Conservation (phyloP, 805 yeast genomes). For the Torulaspora microellipsoides region DNA sequence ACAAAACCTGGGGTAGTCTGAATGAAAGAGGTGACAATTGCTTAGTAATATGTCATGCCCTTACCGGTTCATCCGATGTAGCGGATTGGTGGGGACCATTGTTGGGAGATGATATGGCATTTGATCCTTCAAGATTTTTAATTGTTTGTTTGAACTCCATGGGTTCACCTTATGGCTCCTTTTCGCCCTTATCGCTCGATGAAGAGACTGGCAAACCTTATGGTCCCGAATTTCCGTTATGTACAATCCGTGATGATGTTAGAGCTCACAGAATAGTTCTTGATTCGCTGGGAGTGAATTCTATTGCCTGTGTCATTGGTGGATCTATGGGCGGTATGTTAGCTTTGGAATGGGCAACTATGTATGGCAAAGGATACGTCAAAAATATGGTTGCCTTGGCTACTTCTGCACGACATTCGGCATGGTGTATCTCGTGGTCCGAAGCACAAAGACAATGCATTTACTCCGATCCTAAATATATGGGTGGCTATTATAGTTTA, state of each 20-base stretch:
- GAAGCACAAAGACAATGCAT: conserved; percentile 97
- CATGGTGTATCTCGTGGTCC: conserved; percentile 99
- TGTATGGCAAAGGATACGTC: conserved; percentile 66
- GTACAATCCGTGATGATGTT: conserved; percentile 91
- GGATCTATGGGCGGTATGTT: conserved; percentile 99
- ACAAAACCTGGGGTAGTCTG: conserved; percentile 90
- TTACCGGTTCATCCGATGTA: conserved; percentile 93
- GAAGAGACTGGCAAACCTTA: conserved; percentile 69
- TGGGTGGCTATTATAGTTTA: conserved; percentile 78
- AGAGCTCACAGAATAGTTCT: conserved; percentile 69
- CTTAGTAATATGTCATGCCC: conserved; percentile 89
- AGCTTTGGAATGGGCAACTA: conserved; percentile 72
- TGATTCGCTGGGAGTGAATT: conserved; percentile 73
- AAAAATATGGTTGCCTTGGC: conserved; percentile 76
- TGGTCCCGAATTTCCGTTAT: conserved; percentile 94
- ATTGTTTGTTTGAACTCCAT: conserved; percentile 86
- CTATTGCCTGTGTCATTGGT: conserved; percentile 82
- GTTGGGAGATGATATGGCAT: conserved; percentile 73
- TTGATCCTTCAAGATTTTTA: conserved; percentile 85
- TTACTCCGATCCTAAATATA: conserved; percentile 89
- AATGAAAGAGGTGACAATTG: conserved; percentile 68
- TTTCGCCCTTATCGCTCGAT: conserved; percentile 83
- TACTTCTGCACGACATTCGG: conserved; percentile 89
- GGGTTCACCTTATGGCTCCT: conserved; percentile 95
- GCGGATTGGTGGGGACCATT: conserved; percentile 99